phyloP scores from a whole-genome alignment of 139 green algal genomes.

The Asterochloris erici region DNA sequence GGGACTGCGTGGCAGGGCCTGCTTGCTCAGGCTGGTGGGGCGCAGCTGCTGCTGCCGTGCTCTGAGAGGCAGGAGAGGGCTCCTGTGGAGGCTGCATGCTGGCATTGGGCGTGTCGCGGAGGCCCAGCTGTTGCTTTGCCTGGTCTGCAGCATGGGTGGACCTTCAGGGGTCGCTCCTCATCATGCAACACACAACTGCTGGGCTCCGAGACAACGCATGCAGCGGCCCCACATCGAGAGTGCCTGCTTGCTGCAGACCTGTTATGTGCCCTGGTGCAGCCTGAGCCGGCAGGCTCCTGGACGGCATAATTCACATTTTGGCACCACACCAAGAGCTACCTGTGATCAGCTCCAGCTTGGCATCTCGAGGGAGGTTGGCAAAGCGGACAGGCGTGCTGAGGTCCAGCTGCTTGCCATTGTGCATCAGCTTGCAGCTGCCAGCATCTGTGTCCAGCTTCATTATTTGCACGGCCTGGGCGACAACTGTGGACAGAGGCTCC shows the following conservation, averaged over 20 bases:
- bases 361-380: slow-evolving; percentile 31
- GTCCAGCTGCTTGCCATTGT: slow-evolving; percentile 32
- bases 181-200: not conserved
- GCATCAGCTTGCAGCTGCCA: slow-evolving; percentile 24
- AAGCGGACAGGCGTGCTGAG: slow-evolving; percentile 33
- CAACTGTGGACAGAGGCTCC: slow-evolving; percentile 26
- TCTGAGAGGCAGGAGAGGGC: not conserved
- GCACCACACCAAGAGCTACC: slow-evolving; percentile 5
- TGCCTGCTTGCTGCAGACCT: too few relatives aligned
- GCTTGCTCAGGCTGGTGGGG: not conserved
- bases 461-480: slow-evolving; percentile 8
- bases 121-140: not conserved
- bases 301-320: too few relatives aligned
- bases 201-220: not conserved
- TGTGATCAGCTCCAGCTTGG: slow-evolving; percentile 43
- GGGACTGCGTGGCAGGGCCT: not conserved
- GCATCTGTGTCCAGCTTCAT: slow-evolving; percentile 15
- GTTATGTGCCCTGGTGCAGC: too few relatives aligned
- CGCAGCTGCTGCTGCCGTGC: not conserved
- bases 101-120: not conserved
- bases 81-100: not conserved
- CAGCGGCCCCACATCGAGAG: too few relatives aligned
- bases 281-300: too few relatives aligned
- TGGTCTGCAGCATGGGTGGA: not conserved
- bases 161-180: not conserved